Evolutionary conservation across 768 basidiomycete species (phyloP).

Genomic region (Coprinellus aureogranulatus): DNA sequence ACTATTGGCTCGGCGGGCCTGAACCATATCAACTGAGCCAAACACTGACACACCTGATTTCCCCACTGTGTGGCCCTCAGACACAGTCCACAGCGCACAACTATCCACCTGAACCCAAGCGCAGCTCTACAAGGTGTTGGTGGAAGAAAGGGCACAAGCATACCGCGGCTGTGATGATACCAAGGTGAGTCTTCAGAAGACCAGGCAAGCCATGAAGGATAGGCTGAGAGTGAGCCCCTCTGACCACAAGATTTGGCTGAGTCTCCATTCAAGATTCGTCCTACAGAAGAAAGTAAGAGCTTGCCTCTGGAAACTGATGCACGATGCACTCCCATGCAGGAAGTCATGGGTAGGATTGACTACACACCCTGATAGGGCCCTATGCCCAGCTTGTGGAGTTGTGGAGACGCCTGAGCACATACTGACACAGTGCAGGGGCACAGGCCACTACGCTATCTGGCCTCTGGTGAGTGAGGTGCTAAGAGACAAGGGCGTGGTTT

Average conservation of each 20-base stretch:
- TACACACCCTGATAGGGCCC: background rate
- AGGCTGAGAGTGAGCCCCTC: background rate
- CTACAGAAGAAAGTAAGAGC: background rate
- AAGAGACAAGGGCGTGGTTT: background rate
- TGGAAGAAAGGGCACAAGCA: background rate
- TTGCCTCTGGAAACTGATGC: conserved; percentile 4
- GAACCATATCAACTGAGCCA: no score
- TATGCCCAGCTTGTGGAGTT: background rate
- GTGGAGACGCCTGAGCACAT: background rate
- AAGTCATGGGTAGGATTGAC: background rate
- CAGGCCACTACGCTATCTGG: conserved; percentile 1
- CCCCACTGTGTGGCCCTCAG: no score
- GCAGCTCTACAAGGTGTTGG: background rate
- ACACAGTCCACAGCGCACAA: background rate
- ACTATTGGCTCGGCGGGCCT: no score
- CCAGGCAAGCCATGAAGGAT: background rate
- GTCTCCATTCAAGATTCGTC: background rate
- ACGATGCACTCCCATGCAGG: conserved; percentile 1
- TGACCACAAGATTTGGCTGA: background rate
- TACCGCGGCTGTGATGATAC: background rate
- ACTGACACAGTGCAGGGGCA: background rate
- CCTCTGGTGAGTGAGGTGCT: background rate
- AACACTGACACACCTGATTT: no score
- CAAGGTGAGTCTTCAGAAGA: background rate
- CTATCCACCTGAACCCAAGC: background rate